Evolutionary conservation across 2,329 filamentous ascomycete species (phyloP), one percentile per base, ranked within the genome.

Genomic region (Ophiocordyceps sinensis): DNA sequence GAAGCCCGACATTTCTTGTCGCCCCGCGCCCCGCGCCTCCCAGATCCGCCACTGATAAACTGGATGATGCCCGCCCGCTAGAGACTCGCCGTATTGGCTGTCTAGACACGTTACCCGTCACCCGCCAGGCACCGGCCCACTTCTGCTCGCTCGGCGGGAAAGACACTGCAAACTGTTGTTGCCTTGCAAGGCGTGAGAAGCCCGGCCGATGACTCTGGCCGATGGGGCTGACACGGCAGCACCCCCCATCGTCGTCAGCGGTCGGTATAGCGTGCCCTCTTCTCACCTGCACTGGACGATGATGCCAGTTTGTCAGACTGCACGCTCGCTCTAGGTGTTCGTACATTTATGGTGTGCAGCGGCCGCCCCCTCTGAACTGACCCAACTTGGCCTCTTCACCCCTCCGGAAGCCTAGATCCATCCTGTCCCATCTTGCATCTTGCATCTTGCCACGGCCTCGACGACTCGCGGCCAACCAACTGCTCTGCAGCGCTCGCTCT

Each of bases 321-420:
- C 31, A 28, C 50, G 40, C 45, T 46, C 44, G 43, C 41, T 37
- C 39, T 37, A 39, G 38, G 44, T 3, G 46, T 49, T 50, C 48
- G 51, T 54, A 52, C 52, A 55, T 55, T 48, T 48, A 52, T 53
- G 47, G 43, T 37, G 36, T 47, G 44, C 45, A 35, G n/a, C 32
- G 10, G 15, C 32, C 32, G 21, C 43, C 37, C 37, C 14, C 36
- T 38, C n/a, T 41, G 19, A 29, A 34, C 19, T 3, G 19, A n/a
- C n/a, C n/a, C n/a, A 19, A 19, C 13, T 11, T 15, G 23, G 30
- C 10, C 23, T 36, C 31, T 19, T 28, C 45, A 36, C 44, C 40
- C 40, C 32, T n/a, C 41, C 23, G 23, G 9, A 5, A 9, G 9
- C 23, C 9, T 26, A 4, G 2, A 26, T 26, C 23, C 23, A 9